Base-by-base conservation (phyloP, 345 rosid species). In the Eucalyptus grandis region DNA sequence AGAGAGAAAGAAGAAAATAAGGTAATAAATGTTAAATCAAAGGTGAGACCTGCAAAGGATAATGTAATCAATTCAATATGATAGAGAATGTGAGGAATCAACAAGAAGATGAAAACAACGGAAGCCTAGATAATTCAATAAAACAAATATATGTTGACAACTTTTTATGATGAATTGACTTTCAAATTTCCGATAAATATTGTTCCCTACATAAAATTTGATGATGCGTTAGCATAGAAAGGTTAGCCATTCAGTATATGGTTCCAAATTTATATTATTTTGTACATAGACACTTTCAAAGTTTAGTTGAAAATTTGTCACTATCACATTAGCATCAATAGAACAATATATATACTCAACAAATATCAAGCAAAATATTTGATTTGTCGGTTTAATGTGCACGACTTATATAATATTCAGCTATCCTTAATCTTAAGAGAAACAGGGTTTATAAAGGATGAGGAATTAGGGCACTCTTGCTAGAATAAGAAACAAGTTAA, bases 21-120 rank as follows among this genome's bases (percentile, higher is more conserved):
- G 26, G 62, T 9, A 56, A 56, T 0, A 56, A 16, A 51, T 51
- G 27, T 56, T 22, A 56, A 56, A 56, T 22, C 26, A 56, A 56
- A 56, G 1, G 6, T 9, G 62, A 26, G 6, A 22, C 30, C 30
- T 0, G 0, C 30, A 56, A 54, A 4, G 0, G 27, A 54, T 22
- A 54, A 54, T 54, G 60, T 54, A 54, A 24, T 22, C 60, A 54
- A 54, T 21, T 54, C 5, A 19, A 54, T 54, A 54, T 54, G 60
- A 54, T 54, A 0, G 4, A 54, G 8, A 27, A 24, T 22, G 60
- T 54, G 0, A 9, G 6, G 60, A 54, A 24, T 24, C 6, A 22
- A 54, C 11, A 54, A 22, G 11, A 50, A 50, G 53, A 50, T 50
- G 1, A 50, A 50, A 50, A 50, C 53, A 49, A 49, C 0, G 19